These are phyloP conservation scores for Penium margaritaceum DNA, from an alignment of 139 green algal species.

Conservation along the genomic window DNA sequence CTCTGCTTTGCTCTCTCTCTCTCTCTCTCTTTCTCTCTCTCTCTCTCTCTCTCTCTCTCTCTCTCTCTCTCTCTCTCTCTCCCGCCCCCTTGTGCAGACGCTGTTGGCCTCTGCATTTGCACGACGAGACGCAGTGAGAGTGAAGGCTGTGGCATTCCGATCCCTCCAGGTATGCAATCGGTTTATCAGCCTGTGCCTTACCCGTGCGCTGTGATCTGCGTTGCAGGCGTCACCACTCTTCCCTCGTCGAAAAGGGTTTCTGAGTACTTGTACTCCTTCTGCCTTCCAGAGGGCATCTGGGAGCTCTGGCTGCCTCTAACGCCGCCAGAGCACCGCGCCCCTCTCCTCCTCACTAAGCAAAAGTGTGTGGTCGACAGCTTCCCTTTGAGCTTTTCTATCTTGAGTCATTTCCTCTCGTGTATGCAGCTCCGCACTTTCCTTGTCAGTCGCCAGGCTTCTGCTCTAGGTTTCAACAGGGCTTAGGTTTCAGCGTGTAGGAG, in stretches of 20 bases:
- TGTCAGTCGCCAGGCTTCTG: too few species aligned
- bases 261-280: too few species aligned
- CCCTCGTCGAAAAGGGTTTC: too few species aligned
- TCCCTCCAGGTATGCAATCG: constrained; percentile 23
- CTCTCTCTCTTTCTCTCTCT: background rate
- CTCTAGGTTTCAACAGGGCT: too few species aligned
- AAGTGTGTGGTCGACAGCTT: too few species aligned
- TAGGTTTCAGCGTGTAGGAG: too few species aligned
- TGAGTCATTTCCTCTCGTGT: too few species aligned
- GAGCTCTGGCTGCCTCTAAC: background rate
- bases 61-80: background rate
- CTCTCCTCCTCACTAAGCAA: too few species aligned
- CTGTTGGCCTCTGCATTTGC: constrained; percentile 39
- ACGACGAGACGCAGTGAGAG: background rate
- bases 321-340: background rate
- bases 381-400: too few species aligned
- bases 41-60: background rate
- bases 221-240: background rate
- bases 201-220: background rate
- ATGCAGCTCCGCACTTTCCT: too few species aligned
- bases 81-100: constrained; percentile 14
- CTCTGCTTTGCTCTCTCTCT: background rate
- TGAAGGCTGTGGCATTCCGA: constrained; percentile 4
- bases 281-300: too few species aligned
- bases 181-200: too few species aligned